Percentiles rank a stretch among this genome's conserved stretches.
phyloP scores from a whole-genome alignment of 371 early-diverging fungal genomes.

The Mortierella sp. region DNA sequence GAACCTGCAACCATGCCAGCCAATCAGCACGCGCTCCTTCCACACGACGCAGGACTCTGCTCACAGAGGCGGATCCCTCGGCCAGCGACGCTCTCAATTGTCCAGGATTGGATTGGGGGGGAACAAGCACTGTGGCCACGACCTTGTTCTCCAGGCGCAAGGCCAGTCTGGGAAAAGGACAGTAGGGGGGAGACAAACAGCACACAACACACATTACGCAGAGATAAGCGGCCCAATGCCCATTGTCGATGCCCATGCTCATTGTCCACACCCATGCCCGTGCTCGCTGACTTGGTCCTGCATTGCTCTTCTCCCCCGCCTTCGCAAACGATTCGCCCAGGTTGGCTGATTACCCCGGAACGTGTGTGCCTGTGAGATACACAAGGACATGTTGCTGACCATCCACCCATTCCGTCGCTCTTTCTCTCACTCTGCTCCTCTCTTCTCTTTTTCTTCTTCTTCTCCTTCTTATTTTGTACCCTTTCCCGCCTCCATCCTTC shows the following conservation, averaged over 20 bases:
- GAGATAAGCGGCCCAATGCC: not conserved
- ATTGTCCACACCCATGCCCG: too few relatives aligned
- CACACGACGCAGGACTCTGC: conserved; percentile 27
- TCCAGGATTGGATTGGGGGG: not conserved
- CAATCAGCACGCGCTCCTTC: conserved; percentile 27
- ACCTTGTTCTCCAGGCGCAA: conserved; percentile 3
- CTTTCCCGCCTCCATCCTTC: not conserved
- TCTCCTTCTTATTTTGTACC: not conserved
- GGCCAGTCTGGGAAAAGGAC: not conserved
- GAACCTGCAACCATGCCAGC: conserved; percentile 1
- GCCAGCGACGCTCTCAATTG: not conserved
- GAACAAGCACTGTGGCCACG: too few relatives aligned
- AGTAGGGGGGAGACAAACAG: too few relatives aligned
- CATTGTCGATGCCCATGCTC: too few relatives aligned
- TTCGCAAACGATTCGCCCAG: conserved; percentile 8
- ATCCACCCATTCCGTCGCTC: not conserved
- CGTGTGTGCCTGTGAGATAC: conserved; percentile 6
- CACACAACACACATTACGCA: too few relatives aligned
- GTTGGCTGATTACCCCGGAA: conserved; percentile 14
- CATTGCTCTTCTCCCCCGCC: not conserved
- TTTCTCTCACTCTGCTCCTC: not conserved
- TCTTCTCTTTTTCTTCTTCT: not conserved
- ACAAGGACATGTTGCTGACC: not conserved
- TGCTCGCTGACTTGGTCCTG: not conserved
- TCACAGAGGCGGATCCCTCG: not conserved